A percentile compares a stretch with the other conserved stretches of the same genome.
Conservation (phyloP, 2,329 filamentous ascomycete genomes). For the Erysiphe pulchra region DNA sequence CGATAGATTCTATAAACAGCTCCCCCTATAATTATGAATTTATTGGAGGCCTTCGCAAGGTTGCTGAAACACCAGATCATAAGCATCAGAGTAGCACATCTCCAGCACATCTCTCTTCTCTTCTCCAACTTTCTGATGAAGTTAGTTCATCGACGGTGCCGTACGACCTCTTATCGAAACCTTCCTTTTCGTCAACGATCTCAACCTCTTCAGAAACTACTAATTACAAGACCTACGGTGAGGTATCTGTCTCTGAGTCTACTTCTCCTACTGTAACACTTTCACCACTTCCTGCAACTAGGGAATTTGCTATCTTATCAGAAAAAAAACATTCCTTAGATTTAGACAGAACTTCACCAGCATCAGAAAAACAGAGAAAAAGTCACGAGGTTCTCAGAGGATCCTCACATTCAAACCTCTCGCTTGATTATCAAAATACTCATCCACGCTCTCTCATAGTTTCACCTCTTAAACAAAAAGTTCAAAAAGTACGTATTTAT, state of each 20-base stretch:
- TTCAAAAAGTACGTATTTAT: conserved; percentile 12
- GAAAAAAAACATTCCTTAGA: conserved; percentile 23
- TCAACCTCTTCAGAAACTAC: conserved; percentile 11
- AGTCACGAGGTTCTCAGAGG: conserved; percentile 29
- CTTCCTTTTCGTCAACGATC: conserved; percentile 11
- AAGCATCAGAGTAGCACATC: conserved; percentile 8
- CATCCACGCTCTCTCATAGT: conserved; percentile 24
- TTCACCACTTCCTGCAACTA: conserved; percentile 4
- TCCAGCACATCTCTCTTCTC: conserved; percentile 3
- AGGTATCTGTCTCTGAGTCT: conserved; percentile 5
- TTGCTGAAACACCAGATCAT: conserved; percentile 13
- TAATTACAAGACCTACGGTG: conserved; percentile 13
- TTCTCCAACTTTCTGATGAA: background rate
- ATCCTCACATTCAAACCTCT: conserved; percentile 10
- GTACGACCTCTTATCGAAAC: conserved; percentile 12
- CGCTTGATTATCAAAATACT: background rate
- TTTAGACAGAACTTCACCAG: conserved; percentile 17
- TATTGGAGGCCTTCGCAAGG: conserved; percentile 14
- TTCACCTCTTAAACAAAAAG: conserved; percentile 13
- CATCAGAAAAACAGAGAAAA: conserved; percentile 11
- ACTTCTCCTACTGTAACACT: conserved; percentile 5
- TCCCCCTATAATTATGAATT: conserved; percentile 13
- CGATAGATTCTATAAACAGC: conserved; percentile 11
- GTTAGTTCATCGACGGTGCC: conserved; percentile 8
- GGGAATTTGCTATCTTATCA: conserved; percentile 3